These are phyloP conservation scores for Cucurbita ficifolia DNA, from an alignment of 306 rosid species.

Conservation along the genomic window DNA sequence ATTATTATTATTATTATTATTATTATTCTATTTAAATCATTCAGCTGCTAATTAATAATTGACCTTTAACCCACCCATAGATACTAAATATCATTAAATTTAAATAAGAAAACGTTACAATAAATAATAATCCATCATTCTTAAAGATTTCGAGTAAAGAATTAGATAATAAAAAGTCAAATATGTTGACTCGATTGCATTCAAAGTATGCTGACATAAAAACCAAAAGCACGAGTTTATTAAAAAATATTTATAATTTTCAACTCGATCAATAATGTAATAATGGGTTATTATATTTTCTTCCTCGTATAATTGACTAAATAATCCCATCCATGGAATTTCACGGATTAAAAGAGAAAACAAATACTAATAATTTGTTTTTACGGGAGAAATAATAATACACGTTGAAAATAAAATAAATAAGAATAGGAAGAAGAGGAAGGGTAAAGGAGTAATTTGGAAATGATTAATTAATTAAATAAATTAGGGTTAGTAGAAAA, in stretches of 20 bases:
- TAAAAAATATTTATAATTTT: not conserved
- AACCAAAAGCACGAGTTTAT: too few relatives aligned
- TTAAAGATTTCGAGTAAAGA: too few relatives aligned
- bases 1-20: not conserved
- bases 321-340: not conserved
- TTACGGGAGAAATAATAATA: not conserved
- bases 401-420: too few relatives aligned
- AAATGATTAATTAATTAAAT: not conserved
- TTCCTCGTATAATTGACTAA: not conserved
- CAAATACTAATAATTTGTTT: not conserved
- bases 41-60: not conserved
- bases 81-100: too few relatives aligned
- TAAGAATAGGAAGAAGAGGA: too few relatives aligned
- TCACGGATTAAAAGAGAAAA: not conserved
- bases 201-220: too few relatives aligned
- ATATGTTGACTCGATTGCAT: too few relatives aligned
- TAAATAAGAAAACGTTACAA: too few relatives aligned
- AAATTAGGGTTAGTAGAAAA: not conserved
- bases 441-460: constrained; percentile 8
- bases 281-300: not conserved
- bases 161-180: too few relatives aligned
- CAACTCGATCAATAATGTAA: not conserved
- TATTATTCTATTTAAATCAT: not conserved
- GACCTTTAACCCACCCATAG: not conserved
- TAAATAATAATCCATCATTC: too few relatives aligned